Evolutionary conservation across 768 basidiomycete species (phyloP).

Genomic region (Boletellus sp.): DNA sequence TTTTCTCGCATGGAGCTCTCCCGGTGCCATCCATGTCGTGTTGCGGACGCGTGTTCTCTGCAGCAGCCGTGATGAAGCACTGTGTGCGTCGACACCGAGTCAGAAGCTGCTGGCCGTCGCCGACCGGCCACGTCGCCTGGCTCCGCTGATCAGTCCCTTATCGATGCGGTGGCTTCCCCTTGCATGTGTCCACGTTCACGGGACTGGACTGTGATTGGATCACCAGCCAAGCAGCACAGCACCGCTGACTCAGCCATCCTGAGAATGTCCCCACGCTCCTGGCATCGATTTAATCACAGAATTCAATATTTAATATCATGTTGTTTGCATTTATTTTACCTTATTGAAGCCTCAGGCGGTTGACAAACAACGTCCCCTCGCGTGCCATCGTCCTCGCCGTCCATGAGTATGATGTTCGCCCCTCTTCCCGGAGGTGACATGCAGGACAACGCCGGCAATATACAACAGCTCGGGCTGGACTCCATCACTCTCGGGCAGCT

Average conservation of each 20-base stretch:
- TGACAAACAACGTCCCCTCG: slow-evolving; percentile 21
- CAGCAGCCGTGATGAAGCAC: too few species aligned
- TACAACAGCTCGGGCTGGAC: slow-evolving; percentile 49
- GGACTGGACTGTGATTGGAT: slow-evolving; percentile 6
- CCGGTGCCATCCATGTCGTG: too few species aligned
- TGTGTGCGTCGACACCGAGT: background rate
- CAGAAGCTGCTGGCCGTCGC: slow-evolving; percentile 27
- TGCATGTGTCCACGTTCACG: slow-evolving; percentile 5
- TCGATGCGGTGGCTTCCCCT: slow-evolving; percentile 12
- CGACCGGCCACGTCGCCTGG: slow-evolving; percentile 13
- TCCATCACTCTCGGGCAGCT: slow-evolving; percentile 82
- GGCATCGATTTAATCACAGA: too few species aligned
- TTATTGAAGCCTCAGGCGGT: slow-evolving; percentile 26
- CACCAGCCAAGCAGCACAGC: background rate
- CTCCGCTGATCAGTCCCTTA: slow-evolving; percentile 9
- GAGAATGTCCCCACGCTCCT: background rate
- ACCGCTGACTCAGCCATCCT: slow-evolving; percentile 4
- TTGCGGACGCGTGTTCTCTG: too few species aligned
- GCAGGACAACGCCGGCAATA: slow-evolving; percentile 29
- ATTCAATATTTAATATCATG: too few species aligned
- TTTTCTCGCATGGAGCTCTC: too few species aligned
- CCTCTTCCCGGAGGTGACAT: slow-evolving; percentile 26
- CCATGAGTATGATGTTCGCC: slow-evolving; percentile 35
- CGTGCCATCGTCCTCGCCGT: background rate
- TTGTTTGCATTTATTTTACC: slow-evolving; percentile 18